A percentile compares a stretch with the other conserved stretches of the same genome.
These are phyloP conservation scores for Brassica balearica DNA, from an alignment of 441 rosid genomes.

Conservation along the genomic window DNA sequence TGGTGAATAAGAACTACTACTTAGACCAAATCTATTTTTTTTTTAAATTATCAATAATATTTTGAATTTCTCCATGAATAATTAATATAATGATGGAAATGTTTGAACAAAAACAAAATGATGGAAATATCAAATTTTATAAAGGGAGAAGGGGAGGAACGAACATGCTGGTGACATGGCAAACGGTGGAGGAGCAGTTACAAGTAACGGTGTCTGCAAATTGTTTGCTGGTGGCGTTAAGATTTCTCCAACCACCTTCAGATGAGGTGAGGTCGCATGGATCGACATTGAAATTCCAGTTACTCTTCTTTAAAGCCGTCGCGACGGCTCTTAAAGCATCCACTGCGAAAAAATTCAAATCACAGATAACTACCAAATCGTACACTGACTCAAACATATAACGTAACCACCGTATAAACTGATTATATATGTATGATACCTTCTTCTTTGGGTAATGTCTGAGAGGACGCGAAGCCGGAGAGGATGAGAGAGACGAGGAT, in stretches of 20 bases:
- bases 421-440: neutral
- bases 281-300: conserved; percentile 61
- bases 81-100: neutral
- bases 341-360: conserved; percentile 40
- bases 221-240: neutral
- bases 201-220: conserved; percentile 48
- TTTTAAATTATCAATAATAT: neutral
- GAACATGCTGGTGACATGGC: conserved; percentile 64
- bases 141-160: neutral
- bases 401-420: neutral
- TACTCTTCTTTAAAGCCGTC: conserved; percentile 26
- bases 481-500: neutral
- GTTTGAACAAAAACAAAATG: neutral
- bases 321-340: conserved; percentile 51
- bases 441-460: neutral
- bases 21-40: neutral
- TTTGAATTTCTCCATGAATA: neutral
- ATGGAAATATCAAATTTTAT: neutral
- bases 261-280: conserved; percentile 47
- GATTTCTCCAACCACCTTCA: conserved; percentile 44
- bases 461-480: neutral
- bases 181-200: conserved; percentile 47
- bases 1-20: neutral
- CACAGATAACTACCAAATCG: neutral
- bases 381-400: neutral